phyloP scores from a whole-genome alignment of 768 basidiomycete genomes.

The Lactarius evosmus region DNA sequence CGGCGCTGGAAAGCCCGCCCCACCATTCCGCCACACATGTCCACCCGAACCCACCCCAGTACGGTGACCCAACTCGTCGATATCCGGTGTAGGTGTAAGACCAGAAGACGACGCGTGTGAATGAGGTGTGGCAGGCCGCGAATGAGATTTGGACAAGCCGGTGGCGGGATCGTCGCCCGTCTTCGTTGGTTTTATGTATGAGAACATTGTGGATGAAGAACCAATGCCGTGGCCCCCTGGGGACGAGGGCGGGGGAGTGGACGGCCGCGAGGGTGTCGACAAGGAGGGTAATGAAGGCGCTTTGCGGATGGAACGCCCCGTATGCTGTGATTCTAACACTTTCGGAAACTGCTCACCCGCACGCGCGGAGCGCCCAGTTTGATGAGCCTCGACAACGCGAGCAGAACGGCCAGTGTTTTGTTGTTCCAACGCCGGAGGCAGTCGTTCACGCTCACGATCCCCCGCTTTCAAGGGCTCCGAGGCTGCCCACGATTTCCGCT shows the following conservation, averaged over 20 bases:
- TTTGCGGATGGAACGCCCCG: conserved; percentile 18
- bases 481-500: conserved; percentile 23
- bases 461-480: conserved; percentile 9
- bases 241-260: conserved; percentile 12
- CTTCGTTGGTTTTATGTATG: conserved; percentile 52
- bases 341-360: conserved; percentile 1
- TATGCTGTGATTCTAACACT: conserved; percentile 2
- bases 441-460: conserved; percentile 2
- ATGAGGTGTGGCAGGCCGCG: conserved; percentile 29
- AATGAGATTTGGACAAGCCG: conserved; percentile 23
- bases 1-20: conserved; percentile 39
- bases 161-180: conserved; percentile 44
- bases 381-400: conserved; percentile 10
- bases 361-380: conserved; percentile 9
- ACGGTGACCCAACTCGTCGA: conserved; percentile 39
- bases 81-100: conserved; percentile 28
- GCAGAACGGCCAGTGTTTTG: conserved; percentile 1
- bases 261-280: conserved; percentile 16
- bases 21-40: conserved; percentile 27
- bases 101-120: conserved; percentile 13
- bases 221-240: conserved; percentile 40
- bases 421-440: neutral
- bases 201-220: conserved; percentile 73
- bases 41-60: conserved; percentile 37
- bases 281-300: conserved; percentile 17